Conservation (phyloP, 192 early-diverging fungal species). For the Coemansia reversa region DNA sequence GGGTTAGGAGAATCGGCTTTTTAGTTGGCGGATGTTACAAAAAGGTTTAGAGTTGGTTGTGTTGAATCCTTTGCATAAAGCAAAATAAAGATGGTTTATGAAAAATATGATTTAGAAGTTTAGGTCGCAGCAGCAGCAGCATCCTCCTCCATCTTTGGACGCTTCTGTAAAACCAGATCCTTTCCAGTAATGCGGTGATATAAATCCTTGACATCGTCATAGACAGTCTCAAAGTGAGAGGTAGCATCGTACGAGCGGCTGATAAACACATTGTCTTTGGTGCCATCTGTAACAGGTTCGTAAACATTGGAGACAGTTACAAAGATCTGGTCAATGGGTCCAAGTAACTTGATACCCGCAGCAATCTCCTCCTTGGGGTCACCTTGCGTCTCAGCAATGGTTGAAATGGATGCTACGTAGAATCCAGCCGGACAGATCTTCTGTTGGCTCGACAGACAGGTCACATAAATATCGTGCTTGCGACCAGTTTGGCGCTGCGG, state of each 20-base stretch:
- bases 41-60: neutral
- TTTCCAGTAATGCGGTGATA: conserved; percentile 81
- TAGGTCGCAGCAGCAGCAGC: conserved; percentile 10
- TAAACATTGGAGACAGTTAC: conserved; percentile 80
- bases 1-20: too few relatives aligned
- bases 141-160: conserved; percentile 20
- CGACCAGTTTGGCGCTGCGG: conserved; percentile 96
- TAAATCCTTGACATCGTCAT: conserved; percentile 92
- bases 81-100: conserved; percentile 1
- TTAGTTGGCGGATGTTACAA: neutral
- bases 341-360: conserved; percentile 84
- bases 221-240: conserved; percentile 98
- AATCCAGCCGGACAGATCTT: conserved; percentile 87
- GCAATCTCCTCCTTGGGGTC: conserved; percentile 90
- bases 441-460: conserved; percentile 84
- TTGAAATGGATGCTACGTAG: conserved; percentile 96
- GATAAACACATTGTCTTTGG: conserved; percentile 79
- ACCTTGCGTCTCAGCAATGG: conserved; percentile 83
- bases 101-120: conserved; percentile 8
- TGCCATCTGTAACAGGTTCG: conserved; percentile 86
- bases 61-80: neutral
- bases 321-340: conserved; percentile 90
- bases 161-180: conserved; percentile 74
- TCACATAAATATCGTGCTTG: conserved; percentile 95
- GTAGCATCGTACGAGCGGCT: conserved; percentile 97